Base-by-base conservation (phyloP, 2,329 filamentous ascomycete genomes). In the Dothideomycetes sp. region DNA sequence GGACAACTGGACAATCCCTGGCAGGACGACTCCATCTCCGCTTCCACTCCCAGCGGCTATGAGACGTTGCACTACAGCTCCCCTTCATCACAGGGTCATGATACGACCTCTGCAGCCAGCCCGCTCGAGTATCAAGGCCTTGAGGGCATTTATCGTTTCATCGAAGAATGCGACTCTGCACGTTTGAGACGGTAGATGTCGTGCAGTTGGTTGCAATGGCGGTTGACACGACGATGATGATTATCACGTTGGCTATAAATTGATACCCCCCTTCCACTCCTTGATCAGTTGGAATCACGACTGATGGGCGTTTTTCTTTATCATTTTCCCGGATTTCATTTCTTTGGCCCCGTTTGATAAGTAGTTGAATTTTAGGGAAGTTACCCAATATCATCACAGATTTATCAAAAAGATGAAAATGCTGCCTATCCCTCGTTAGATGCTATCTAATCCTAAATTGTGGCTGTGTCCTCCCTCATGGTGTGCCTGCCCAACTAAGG, bases 111-210 rank as follows among this genome's bases (percentile, higher is more conserved):
- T 15, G 49, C 57, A 27, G 22, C 12, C 19, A 60, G 58, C 18
- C 66, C 67, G 3, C 64, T 77, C 10, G 73, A 73, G 37, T 79
- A 77, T 46, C 76, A 79, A 45, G 73, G 75, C 4, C 59, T 77
- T 11, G 74, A 81, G 51, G 78, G 77, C 3, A 80, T 83, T 24
- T 77, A 79, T 50, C 66, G 68, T 37, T 82, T 82, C 52, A 64
- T 82, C 43, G 72, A 77, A 49, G 70, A 79, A 47, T 79, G 77
- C 49, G 76, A 81, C 55, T 66, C 30, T 41, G 52, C 24, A 58
- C 49, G 49, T 50, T 42, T 48, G 57, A 37, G 31, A 30, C 11
- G 37, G 5, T n/a, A n/a, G n/a, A 7, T 12, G 22, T 9, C 4
- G 10, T 15, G 19, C 31, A 29, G 35, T 14, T 12, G 10, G 31